Evolutionary conservation across 148 eudicot genomes (phyloP), one percentile per base, ranked within the genome.

Genomic region (Limonium bicolor): DNA sequence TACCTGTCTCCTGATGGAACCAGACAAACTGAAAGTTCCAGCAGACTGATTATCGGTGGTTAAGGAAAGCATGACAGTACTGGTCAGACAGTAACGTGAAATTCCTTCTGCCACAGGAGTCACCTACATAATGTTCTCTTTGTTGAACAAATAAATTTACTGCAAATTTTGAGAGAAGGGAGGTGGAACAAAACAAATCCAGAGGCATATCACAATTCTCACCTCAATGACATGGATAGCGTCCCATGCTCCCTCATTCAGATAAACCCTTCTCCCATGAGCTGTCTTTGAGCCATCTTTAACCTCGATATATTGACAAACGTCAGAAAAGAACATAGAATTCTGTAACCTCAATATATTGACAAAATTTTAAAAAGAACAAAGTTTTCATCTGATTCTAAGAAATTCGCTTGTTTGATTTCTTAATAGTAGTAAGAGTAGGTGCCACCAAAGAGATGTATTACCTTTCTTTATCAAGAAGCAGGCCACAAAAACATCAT

Each of bases 1-100:
- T n/a, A 90, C 99, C 99, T 90, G 99, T 81, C 99, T 76, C 67
- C 99, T 76, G 45, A 90, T 85, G 53, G 99, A 90, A 47, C 99
- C 99, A 4, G 99, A 85, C 63, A 90, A 67, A 64, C 73, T 75
- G 67, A 90, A 90, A 46, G 74, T 62, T 51, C 99, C 99, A 46
- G 78, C 71, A 3, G 78, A 72, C 33, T 77, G 80, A 49, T 78
- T 68, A 56, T 73, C 65, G 37, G 99, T 77, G 27, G 95, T 90
- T 73, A 90, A 62, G 42, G 99, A 80, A 21, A 90, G 77, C 95
- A 90, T 90, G 34, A 90, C 72, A 9, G 99, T 75, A 67, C 99
- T 90, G 10, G 93, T 90, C 57, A 90, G 71, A 61, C 93, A 90
- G 76, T 90, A 90, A 47, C 57, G 81, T 28, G 93, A 69, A 40